Evolutionary conservation across 345 rosid genomes (phyloP), one percentile per base, ranked within the genome.

Genomic region (Fremontodendron californicum): DNA sequence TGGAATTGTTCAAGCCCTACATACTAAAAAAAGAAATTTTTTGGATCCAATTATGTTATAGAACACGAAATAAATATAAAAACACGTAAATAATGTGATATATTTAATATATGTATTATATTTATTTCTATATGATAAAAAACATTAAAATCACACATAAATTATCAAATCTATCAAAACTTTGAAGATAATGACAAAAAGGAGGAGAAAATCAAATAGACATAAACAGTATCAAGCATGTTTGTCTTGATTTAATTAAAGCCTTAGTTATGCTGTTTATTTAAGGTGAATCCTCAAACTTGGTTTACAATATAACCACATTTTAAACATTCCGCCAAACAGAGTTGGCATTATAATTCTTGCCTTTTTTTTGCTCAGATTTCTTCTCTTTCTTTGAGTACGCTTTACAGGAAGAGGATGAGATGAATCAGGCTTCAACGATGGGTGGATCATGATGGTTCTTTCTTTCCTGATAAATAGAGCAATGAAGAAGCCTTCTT

Each of bases 401-500:
- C 9, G 11, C 55, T 60, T 0, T 11, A 11, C 52, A 12, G 37
- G 11, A 33, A 3, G 8, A 1, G 19, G 33, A 2, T 6, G 12
- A 27, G 67, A 42, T 16, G 55, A 6, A 29, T 19, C 27, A n/a
- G 60, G 31, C 39, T 18, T 64, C 39, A 7, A n/a, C 7, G 6
- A 51, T 5, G n/a, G 54, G 7, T 11, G 55, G 19, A 33, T n/a
- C 15, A 0, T 10, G 57, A 0, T 10, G 57, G 16, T 6, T 46
- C 9, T 19, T 0, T 73, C 60, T 9, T 31, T 39, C 78, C 77
- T 92, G 52, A 83, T 76, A 51, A 95, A 90, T 29, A 90, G 84
- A 15, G 97, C 96, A 19, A 92, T 87, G 85, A 93, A 95, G 79
- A 95, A 92, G 51, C 99, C 97, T 86, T 93, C 97, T 75, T 88